Base-by-base conservation (phyloP, 257 asterid genomes). In the Scutellaria baicalensis region DNA sequence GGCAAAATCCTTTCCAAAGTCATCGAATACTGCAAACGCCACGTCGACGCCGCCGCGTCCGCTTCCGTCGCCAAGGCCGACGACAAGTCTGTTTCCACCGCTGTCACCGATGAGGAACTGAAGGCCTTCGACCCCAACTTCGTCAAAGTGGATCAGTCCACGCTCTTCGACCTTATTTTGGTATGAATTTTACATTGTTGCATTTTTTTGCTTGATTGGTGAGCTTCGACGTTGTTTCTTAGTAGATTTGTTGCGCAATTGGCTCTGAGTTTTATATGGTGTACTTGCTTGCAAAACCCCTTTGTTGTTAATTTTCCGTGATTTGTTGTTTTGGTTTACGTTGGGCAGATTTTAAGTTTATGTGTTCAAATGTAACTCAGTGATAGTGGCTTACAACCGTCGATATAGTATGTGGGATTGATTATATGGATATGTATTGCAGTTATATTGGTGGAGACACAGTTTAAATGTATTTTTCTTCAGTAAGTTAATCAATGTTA, bases 161-260 rank as follows among this genome's bases (percentile, higher is more conserved):
- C 83, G 47, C 90, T 85, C 49, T 78, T 83, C 51, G 84, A 85
- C 40, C 88, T 85, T 13, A 78, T 85, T 75, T 39, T 83, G 88
- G 87, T 84, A 82, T 60, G 8, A n/a, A 0, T 51, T 57, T 31
- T 8, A 27, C 42, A 8, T 11, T 59, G 6, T 44, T 35, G 12
- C 23, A 2, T 50, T 70, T 76, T 6, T 36, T 45, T 62, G 5
- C 39, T 35, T 36, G 57, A 42, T 75, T 23, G 45, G 50, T 31
- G 5, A 2, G 11, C 49, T 5, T 18, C 23, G 10, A n/a, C 42
- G 64, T 54, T 31, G 9, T 54, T 52, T 50, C n/a, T 14, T 40
- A 1, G 56, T 57, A n/a, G 47, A 68, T 60, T 40, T 58, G 16
- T 8, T 47, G n/a, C 40, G 42, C 69, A 6, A 17, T 60, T 52